These are phyloP conservation scores for Geranium brycei DNA, from an alignment of 345 rosid genomes.

Conservation along the genomic window DNA sequence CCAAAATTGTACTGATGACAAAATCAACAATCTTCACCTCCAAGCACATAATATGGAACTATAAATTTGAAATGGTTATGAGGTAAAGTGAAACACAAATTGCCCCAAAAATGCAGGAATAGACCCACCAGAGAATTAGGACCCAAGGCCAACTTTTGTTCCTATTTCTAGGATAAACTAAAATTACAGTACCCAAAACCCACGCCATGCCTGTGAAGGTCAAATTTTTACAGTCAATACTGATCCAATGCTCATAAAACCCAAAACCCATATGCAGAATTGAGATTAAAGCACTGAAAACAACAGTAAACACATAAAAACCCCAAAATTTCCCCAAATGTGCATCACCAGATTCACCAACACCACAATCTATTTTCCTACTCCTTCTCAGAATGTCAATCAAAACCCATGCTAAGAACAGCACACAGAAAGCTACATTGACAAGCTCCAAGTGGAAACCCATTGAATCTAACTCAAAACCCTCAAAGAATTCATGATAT, in stretches of 20 bases:
- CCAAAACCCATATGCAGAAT: slow-evolving; percentile 21
- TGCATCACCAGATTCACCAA: not conserved
- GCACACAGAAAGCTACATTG: not conserved
- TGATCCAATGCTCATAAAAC: slow-evolving; percentile 16
- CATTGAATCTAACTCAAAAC: not conserved
- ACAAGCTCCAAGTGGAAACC: not conserved
- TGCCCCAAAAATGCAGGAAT: slow-evolving; percentile 14
- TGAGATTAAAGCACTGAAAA: slow-evolving; percentile 18
- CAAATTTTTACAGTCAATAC: slow-evolving; percentile 5
- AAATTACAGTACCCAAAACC: slow-evolving; percentile 27
- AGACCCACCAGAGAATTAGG: slow-evolving; percentile 37
- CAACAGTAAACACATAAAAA: slow-evolving; percentile 2
- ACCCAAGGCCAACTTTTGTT: slow-evolving; percentile 28
- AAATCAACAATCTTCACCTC: slow-evolving; percentile 25
- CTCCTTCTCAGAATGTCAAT: not conserved
- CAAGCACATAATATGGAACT: slow-evolving; percentile 14
- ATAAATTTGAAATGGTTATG: slow-evolving; percentile 14
- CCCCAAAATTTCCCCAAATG: not conserved
- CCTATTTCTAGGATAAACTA: slow-evolving; percentile 13
- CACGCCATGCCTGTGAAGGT: slow-evolving; percentile 19
- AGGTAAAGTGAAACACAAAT: slow-evolving; percentile 19
- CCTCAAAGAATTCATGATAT: not conserved
- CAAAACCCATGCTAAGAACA: not conserved
- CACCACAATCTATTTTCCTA: too few species aligned
- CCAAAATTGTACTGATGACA: not conserved